Base-by-base conservation (phyloP, 371 early-diverging fungal genomes). In the Cokeromyces recurvatus region DNA sequence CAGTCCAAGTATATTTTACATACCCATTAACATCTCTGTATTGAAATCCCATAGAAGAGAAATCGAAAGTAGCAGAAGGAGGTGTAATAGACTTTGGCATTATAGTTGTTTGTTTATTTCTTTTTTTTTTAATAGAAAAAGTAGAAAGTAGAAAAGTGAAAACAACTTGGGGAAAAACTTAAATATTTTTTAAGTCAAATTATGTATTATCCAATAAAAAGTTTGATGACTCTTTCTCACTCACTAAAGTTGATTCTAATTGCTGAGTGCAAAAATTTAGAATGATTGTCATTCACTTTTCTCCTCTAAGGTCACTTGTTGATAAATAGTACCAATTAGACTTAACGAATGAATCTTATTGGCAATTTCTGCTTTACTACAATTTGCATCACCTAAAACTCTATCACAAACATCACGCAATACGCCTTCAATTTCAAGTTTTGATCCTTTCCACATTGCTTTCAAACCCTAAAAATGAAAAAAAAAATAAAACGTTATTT, bases 391-490 rank as follows among this genome's bases (percentile, higher is more conserved):
- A 38, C 75, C 64, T 38, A 95, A 66, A 8, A 89, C 87, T 23
- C 64, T 58, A 62, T 92, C 94, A 74, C 97, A 97, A 1, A 89
- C 90, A 55, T 94, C 92, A 32, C 95, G 79, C 38, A 96, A 65
- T 5, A 95, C 93, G 54, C 82, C 77, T 63, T 95, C 92, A 16
- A 97, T 91, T 67, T 97, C 98, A 37, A 97, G 68, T 59, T 93
- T 92, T 32, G 88, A 87, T 15, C 93, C 94, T 57, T 86, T 78
- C 96, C 96, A 96, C 38, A 97, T 80, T 1, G 94, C 91, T 55
- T 93, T 83, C 53, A 96, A 60, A 22, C 92, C 92, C 74, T 88
- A 47, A 31, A 35, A 11, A 29, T 21, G 3, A 25, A 27, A 41
- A 7, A 9, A 9, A 4, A 19, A n/a, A n/a, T n/a, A n/a, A n/a